Base-by-base conservation (phyloP, 257 asterid species). In the Scutellaria galericulata region DNA sequence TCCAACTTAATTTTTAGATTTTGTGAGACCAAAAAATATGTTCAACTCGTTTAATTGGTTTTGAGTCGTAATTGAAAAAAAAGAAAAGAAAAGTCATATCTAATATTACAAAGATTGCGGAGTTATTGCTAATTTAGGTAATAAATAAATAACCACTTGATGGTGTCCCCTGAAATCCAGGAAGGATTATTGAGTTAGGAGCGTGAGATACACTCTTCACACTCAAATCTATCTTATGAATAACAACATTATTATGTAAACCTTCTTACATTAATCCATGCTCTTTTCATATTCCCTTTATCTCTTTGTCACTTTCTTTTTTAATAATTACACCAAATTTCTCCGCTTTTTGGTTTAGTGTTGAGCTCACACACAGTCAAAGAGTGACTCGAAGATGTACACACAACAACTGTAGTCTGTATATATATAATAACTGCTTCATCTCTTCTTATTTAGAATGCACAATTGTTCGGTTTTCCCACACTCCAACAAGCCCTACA, bases 301-400 rank as follows among this genome's bases (percentile, higher is more conserved):
- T 13, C 59, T 39, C 60, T 18, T 18, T 60, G 41, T 69, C 68
- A 35, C 20, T 58, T 47, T 51, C 42, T 40, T 53, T 54, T 46
- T 51, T 53, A 37, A 18, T 27, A 27, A 46, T 11, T 1, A 37
- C 14, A 50, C 2, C 9, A 8, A 11, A 22, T 56, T 70, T 60
- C 65, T 59, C 41, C 58, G 6, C 40, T 35, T 51, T 44, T 12
- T 9, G 22, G 9, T 14, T 59, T 42, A 62, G 70, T 57, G 66
- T 59, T 78, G 86, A 62, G 77, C 80, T 72, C 73, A 64, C 58
- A 46, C 73, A 46, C 73, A 75, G 66, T 70, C 83, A 64, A 72
- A 68, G 64, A 69, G 31, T 31, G 55, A 64, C 31, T 65, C 22
- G 70, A 61, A 56, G 68, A 69, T 64, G 68, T 79, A 72, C 37